Conservation (phyloP, 148 eudicot genomes). For the Selenicereus undatus region DNA sequence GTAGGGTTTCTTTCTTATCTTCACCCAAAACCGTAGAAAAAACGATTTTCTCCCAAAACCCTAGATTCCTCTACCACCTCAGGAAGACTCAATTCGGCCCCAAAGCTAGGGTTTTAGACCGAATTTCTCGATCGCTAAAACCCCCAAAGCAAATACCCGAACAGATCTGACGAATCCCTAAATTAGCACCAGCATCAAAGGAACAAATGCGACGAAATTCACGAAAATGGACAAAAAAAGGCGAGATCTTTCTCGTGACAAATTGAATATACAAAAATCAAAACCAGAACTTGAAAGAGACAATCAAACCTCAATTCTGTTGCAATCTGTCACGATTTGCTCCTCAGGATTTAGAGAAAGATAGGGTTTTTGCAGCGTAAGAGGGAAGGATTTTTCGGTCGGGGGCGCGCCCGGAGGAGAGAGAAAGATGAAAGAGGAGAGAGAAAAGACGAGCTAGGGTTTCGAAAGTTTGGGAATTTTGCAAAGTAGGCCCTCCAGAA, state of each 20-base stretch:
- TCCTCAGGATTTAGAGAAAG: slow-evolving; percentile 10
- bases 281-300: slow-evolving; percentile 5
- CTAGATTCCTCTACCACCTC: slow-evolving; percentile 16
- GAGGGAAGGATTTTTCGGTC: slow-evolving; percentile 1
- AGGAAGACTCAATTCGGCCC: not conserved
- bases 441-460: slow-evolving; percentile 28
- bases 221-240: not conserved
- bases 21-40: slow-evolving; percentile 12
- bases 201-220: not conserved
- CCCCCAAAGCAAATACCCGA: slow-evolving; percentile 3
- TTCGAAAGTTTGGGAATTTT: slow-evolving; percentile 23
- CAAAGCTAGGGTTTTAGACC: slow-evolving; percentile 34
- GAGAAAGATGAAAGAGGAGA: slow-evolving; percentile 18
- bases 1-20: not conserved
- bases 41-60: slow-evolving; percentile 23
- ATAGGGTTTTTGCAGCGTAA: slow-evolving; percentile 12
- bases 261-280: not conserved
- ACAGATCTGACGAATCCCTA: slow-evolving; percentile 30
- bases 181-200: not conserved
- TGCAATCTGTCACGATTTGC: slow-evolving; percentile 10
- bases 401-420: slow-evolving; percentile 6
- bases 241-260: not conserved
- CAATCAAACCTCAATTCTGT: slow-evolving; percentile 3
- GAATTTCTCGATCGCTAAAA: slow-evolving; percentile 9
- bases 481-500: slow-evolving; percentile 28